phyloP scores from a whole-genome alignment of 140 eudicot species.

The Bidens hawaiensis region DNA sequence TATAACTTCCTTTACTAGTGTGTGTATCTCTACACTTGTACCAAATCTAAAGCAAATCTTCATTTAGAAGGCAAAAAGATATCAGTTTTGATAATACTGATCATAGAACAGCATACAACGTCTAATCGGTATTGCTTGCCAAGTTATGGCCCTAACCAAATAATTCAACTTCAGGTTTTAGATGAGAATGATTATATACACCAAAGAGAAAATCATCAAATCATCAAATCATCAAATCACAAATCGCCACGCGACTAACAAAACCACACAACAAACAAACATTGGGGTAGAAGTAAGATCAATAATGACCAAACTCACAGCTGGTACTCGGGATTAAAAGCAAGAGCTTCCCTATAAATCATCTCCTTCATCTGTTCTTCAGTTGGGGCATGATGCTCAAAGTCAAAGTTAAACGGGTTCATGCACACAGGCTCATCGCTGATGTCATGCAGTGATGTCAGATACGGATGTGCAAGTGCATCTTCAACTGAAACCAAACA shows the following conservation, averaged over 20 bases:
- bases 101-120: conserved; percentile 14
- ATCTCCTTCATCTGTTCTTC: conserved; percentile 99
- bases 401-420: conserved; percentile 91
- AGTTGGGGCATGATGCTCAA: conserved; percentile 87
- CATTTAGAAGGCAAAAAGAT: conserved; percentile 5
- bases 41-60: conserved; percentile 5
- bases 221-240: too few species aligned
- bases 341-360: conserved; percentile 86
- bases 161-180: conserved; percentile 23
- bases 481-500: conserved; percentile 73
- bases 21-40: neutral
- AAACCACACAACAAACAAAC: conserved; percentile 29
- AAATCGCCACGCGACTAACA: conserved; percentile 13
- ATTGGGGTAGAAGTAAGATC: neutral
- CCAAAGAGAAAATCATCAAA: conserved; percentile 23
- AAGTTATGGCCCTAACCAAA: conserved; percentile 25
- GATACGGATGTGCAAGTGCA: conserved; percentile 89
- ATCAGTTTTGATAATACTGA: conserved; percentile 13
- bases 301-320: too few species aligned
- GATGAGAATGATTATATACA: conserved; percentile 27
- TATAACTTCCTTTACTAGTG: neutral
- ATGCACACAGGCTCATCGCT: conserved; percentile 86
- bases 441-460: conserved; percentile 89
- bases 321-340: conserved; percentile 84
- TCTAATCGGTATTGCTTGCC: conserved; percentile 25